phyloP scores from a whole-genome alignment of 306 rosid species.

The Fagus crenata region DNA sequence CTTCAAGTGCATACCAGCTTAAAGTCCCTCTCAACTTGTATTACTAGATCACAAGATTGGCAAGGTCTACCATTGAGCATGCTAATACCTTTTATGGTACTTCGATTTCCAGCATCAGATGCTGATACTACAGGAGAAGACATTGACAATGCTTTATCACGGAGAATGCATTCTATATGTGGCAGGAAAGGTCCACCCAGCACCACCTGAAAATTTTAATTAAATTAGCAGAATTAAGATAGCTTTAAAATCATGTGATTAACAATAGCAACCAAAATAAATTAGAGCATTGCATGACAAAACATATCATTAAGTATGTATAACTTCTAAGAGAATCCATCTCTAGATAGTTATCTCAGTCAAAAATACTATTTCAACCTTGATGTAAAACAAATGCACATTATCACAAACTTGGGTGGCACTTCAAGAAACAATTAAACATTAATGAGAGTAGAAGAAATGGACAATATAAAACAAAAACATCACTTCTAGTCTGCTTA shows the following conservation, averaged over 20 bases:
- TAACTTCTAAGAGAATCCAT: no score
- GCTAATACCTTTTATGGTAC: constrained; percentile 53
- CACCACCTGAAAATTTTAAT: constrained; percentile 55
- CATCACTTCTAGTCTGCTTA: no score
- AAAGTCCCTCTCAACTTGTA: constrained; percentile 48
- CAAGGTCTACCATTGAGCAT: constrained; percentile 47
- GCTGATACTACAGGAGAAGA: constrained; percentile 70
- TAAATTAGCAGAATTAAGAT: constrained; percentile 15
- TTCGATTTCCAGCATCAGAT: constrained; percentile 49
- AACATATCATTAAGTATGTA: no score
- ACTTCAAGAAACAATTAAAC: not conserved
- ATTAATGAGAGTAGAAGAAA: not conserved
- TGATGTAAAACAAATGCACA: no score
- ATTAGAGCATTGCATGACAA: not conserved
- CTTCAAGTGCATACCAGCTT: constrained; percentile 43
- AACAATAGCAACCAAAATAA: not conserved
- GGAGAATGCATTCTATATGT: constrained; percentile 75
- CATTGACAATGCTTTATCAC: constrained; percentile 59
- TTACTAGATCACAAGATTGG: constrained; percentile 69
- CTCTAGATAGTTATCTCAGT: no score
- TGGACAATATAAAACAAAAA: not conserved
- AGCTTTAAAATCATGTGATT: not conserved
- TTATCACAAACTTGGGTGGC: not conserved
- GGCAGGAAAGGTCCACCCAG: constrained; percentile 85
- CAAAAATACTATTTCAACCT: no score